Base-by-base conservation (phyloP, 768 basidiomycete species). In the Symmetrospora coprosmae region DNA sequence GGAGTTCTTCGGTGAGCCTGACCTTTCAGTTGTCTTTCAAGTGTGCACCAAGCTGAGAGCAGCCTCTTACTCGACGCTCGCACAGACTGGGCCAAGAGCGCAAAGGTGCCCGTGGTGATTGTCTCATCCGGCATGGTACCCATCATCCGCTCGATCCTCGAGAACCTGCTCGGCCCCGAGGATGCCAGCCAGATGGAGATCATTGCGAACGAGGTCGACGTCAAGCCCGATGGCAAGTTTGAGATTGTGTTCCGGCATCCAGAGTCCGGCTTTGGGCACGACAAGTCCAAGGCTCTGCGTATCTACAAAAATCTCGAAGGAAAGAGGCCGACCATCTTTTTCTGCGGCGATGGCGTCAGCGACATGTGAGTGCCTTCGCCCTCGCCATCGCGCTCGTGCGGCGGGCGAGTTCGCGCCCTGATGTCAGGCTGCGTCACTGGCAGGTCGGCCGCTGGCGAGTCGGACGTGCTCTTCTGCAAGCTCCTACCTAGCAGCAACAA, bases 401-500 rank as follows among this genome's bases (percentile, higher is more conserved):
- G n/a, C n/a, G n/a, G n/a, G n/a, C n/a, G n/a, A n/a, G n/a, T n/a
- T n/a, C n/a, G n/a, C n/a, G n/a, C n/a, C n/a, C n/a, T n/a, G 28
- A n/a, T 35, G 16, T 1, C 21, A 21, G 35, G 16, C 25, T 1
- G 27, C 17, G n/a, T 31, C 61, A 46, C 71, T 87, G 90, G 94
- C 71, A 80, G 94, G 73, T 90, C 87, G 8, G 92, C 94, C 2
- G 94, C 94, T 0, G 78, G 77, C 60, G 86, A 91, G 67, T 89
- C 94, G 17, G 90, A 97, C 72, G 74, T 90, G 19, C 78, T 99
- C n/a, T 96, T 97, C 70, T 89, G 91, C 64, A 97, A 96, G 73
- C 68, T 72, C 56, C 70, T 71, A 63, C 64, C 68, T 0, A 69
- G 64, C 50, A 60, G 63, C 61, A 62, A 59, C 66, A 94, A 91